Percentiles rank a stretch among this genome's conserved stretches.
Conservation (phyloP, 345 rosid genomes). For the Bretschneidera sinensis region DNA sequence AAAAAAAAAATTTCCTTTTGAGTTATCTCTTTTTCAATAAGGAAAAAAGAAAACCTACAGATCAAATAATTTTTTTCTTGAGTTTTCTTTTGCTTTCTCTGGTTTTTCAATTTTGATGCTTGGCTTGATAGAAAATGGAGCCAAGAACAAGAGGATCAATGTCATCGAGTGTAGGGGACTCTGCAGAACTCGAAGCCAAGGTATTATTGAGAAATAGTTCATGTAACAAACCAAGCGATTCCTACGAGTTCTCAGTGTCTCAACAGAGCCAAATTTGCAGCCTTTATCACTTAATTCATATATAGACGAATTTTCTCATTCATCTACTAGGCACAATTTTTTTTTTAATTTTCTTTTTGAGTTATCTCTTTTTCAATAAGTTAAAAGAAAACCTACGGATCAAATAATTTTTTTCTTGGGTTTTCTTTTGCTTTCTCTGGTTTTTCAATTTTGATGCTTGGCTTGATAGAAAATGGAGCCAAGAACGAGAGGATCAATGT, state of each 20-base stretch:
- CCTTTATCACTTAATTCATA: neutral
- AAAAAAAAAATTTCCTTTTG: no score
- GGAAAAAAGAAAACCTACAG: neutral
- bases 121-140: slow-evolving; percentile 12
- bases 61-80: neutral
- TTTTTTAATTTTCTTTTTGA: neutral
- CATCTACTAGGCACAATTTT: neutral
- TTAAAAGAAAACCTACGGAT: neutral
- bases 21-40: neutral
- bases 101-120: neutral
- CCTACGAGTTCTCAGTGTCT: slow-evolving; percentile 7
- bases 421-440: neutral
- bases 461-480: slow-evolving; percentile 13
- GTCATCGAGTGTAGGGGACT: slow-evolving; percentile 55
- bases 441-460: neutral
- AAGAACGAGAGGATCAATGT: slow-evolving; percentile 27
- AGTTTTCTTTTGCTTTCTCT: neutral
- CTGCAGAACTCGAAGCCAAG: slow-evolving; percentile 57
- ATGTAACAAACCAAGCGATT: slow-evolving; percentile 31
- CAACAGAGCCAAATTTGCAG: neutral
- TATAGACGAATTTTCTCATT: slow-evolving; percentile 2
- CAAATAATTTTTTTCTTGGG: neutral
- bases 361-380: neutral
- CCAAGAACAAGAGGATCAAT: slow-evolving; percentile 25
- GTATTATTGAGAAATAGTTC: no score